These are phyloP conservation scores for Clathrospora elynae DNA, from an alignment of 2,329 filamentous ascomycete genomes.

Conservation along the genomic window DNA sequence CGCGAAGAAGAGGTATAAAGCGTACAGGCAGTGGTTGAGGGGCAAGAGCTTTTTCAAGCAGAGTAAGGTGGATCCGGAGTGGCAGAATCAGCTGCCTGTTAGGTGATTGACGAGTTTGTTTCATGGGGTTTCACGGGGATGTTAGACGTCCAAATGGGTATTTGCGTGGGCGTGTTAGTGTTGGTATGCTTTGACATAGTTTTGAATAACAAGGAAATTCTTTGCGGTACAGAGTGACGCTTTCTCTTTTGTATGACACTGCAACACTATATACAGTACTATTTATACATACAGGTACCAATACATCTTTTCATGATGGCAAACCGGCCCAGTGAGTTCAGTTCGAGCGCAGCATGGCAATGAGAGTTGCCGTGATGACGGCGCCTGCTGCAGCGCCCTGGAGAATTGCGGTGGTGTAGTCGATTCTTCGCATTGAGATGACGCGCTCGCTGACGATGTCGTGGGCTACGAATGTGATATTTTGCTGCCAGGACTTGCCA, in stretches of 20 bases:
- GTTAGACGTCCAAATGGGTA: too few relatives aligned
- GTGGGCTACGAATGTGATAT: constrained; percentile 25
- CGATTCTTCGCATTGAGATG: constrained; percentile 53
- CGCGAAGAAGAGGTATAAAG: constrained; percentile 93
- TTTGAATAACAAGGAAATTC: too few relatives aligned
- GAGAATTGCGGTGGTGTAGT: constrained; percentile 53
- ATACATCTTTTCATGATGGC: too few relatives aligned
- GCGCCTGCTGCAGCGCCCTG: constrained; percentile 53
- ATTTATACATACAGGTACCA: too few relatives aligned
- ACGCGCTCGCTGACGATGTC: constrained; percentile 53
- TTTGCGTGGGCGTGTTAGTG: too few relatives aligned
- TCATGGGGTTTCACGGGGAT: not conserved
- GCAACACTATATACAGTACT: too few relatives aligned
- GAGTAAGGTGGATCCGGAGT: constrained; percentile 61
- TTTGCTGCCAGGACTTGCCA: constrained; percentile 30
- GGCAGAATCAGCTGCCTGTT: constrained; percentile 43
- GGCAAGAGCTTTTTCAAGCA: constrained; percentile 98
- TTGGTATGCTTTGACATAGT: too few relatives aligned
- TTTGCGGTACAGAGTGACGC: too few relatives aligned
- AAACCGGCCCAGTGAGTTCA: too few relatives aligned
- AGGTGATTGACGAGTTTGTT: constrained; percentile 19
- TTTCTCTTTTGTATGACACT: too few relatives aligned
- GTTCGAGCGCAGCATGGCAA: constrained; percentile 31
- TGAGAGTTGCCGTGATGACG: constrained; percentile 38
- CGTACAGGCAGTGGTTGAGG: constrained; percentile 90